Base-by-base conservation (phyloP, 2,329 filamentous ascomycete genomes). In the Phialemoniopsis sp. region DNA sequence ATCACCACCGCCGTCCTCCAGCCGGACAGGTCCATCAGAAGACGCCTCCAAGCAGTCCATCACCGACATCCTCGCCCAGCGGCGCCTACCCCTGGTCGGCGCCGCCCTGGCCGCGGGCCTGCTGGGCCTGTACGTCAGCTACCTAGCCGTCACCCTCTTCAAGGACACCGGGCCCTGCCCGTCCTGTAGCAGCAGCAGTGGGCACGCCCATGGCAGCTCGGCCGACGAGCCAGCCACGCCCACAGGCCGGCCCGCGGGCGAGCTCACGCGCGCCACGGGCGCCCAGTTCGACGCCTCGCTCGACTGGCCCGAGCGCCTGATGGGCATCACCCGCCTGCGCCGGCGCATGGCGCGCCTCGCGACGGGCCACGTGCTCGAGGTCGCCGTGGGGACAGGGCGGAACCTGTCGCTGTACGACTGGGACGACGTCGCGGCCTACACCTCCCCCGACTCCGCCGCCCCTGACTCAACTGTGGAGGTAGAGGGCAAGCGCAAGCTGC, bases 331-430 rank as follows among this genome's bases (percentile, higher is more conserved):
- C 6, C 59, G 57, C 14, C 57, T 81, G 37, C 70, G 80, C 10
- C 61, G 62, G 37, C 59, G 62, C 16, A 60, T 84, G 18, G 72
- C 71, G 2, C 51, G 57, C 12, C 55, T 59, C 26, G 78, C 73
- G 6, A 55, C 54, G 1, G 80, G 80, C 3, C 64, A 80, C 54
- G 79, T 83, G 12, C 67, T 82, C 26, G 80, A 83, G 56, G 66
- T 83, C 12, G 78, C 78, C 14, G 70, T 82, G 40, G 80, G 80
- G 14, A 80, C 79, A 3, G 80, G 80, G 4, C 67, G 80, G 12
- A 84, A 83, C 50, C 52, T 82, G 13, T 63, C 67, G 30, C 78
- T 72, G 55, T 82, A 82, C 54, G 63, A 73, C 51, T 83, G 78
- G 77, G 64, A 62, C 14, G 58, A 59, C 13, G 56, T 53, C 17